These are phyloP conservation scores for Bipolaris oryzae DNA, from an alignment of 2,329 filamentous ascomycete species.

Conservation along the genomic window DNA sequence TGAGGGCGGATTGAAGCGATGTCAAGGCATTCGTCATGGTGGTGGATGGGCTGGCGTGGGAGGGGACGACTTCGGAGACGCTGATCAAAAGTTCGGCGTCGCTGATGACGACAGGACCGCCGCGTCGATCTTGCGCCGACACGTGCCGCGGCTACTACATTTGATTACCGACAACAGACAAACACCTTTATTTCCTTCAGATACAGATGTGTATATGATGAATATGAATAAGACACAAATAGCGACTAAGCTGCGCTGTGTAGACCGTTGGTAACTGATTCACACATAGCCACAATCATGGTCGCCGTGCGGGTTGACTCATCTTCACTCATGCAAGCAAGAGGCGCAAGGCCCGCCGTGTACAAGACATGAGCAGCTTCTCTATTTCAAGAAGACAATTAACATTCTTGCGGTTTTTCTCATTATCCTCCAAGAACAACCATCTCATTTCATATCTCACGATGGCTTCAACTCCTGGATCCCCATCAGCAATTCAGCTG, in stretches of 20 bases:
- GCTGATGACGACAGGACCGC: constrained; percentile 38
- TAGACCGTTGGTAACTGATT: background rate
- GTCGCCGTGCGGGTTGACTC: constrained; percentile 2
- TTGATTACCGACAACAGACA: background rate
- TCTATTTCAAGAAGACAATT: background rate
- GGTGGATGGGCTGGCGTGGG: constrained; percentile 15
- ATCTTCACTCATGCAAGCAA: constrained; percentile 6
- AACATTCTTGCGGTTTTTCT: background rate
- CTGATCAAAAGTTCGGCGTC: constrained; percentile 36
- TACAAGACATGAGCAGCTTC: background rate
- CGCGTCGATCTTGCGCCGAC: constrained; percentile 23
- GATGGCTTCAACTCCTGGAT: constrained; percentile 13
- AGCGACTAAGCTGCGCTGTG: background rate
- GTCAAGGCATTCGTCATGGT: constrained; percentile 35
- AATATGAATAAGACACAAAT: background rate
- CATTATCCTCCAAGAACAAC: too few relatives aligned
- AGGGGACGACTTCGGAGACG: constrained; percentile 19
- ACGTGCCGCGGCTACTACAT: constrained; percentile 26
- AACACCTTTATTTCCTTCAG: background rate
- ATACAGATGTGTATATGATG: background rate
- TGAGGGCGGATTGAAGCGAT: constrained; percentile 19
- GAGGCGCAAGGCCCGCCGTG: background rate
- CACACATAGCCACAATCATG: background rate
- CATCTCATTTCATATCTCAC: background rate
- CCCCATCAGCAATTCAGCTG: constrained; percentile 40